These are phyloP conservation scores for Prillingera fragicola DNA, from an alignment of 1,284 basidiomycete species.

Conservation along the genomic window DNA sequence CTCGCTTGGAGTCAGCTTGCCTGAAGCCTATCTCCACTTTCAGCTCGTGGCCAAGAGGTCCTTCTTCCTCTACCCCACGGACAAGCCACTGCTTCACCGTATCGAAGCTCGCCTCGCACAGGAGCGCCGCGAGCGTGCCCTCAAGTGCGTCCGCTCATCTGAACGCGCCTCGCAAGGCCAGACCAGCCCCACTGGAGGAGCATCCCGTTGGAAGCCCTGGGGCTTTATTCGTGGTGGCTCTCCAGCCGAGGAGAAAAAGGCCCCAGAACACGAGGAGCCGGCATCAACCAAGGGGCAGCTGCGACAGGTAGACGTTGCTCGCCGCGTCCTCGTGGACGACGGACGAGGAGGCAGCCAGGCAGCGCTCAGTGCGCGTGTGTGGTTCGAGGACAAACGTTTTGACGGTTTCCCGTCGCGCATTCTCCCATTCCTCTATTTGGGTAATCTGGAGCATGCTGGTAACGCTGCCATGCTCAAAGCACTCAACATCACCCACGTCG, in stretches of 20 bases:
- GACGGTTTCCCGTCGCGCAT: conserved; percentile 95
- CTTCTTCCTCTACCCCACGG: conserved; percentile 90
- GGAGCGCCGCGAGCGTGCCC: conserved; percentile 33
- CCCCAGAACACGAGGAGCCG: conserved; percentile 1
- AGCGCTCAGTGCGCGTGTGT: conserved; percentile 55
- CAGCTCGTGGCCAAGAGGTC: conserved; percentile 55
- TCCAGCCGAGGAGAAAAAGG: conserved; percentile 4
- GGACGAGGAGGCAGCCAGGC: conserved; percentile 23
- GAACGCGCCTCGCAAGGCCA: conserved; percentile 2
- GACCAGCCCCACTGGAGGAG: background rate
- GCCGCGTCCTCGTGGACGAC: conserved; percentile 26
- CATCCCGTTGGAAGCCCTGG: conserved; percentile 35
- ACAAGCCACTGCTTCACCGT: conserved; percentile 67
- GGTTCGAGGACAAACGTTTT: conserved; percentile 89
- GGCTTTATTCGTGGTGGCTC: conserved; percentile 14
- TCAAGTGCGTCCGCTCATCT: conserved; percentile 25
- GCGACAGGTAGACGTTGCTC: conserved; percentile 22
- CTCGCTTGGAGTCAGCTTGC: conserved; percentile 59
- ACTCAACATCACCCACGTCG: conserved; percentile 95
- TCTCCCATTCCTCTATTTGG: conserved; percentile 88
- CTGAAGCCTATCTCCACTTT: conserved; percentile 75
- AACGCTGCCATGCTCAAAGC: conserved; percentile 94
- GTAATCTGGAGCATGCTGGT: conserved; percentile 89
- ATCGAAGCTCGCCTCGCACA: conserved; percentile 60
- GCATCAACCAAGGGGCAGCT: conserved; percentile 1